Evolutionary conservation across 805 yeast genomes (phyloP), one percentile per base, ranked within the genome.

Genomic region (Saturnispora gosingensis): DNA sequence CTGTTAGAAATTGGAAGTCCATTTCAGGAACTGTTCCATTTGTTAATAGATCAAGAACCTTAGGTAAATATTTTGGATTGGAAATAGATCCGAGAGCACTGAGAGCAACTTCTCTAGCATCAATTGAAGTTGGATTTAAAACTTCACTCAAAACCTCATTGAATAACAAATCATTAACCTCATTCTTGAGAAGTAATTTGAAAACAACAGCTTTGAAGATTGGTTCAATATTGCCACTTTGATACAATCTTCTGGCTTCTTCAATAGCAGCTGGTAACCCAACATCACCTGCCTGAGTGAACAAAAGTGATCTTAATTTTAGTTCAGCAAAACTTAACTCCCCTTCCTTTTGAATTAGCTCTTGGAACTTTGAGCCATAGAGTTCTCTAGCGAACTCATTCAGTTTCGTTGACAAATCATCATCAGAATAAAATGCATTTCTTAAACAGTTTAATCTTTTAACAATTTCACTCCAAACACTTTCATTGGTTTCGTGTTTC

Each of bases 101-200:
- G 25, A 81, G 66, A 0, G 84, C 81, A 48, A 76, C 68, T 63
- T 82, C 88, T 49, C 81, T 63, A 2, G 78, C 74, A 62, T 81
- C 86, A 49, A 80, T 72, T 5, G 84, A 66, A 2, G 74, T 60
- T 9, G 88, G 85, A 11, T 64, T 55, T 9, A 66, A 61, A 28
- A 75, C 75, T 60, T 81, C 82, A n/a, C 68, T 56, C 50, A 74
- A 55, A 5, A 81, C 70, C 3, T 60, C 18, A 49, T 74, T 62
- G 64, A 75, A 65, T 54, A 74, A 54, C 25, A 67, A 58, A 55
- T 63, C 56, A 51, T 62, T 56, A 11, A 61, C 57, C 4, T 67
- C 57, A n/a, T 73, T 69, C 1, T 74, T 57, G 5, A 75, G 63
- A 30, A 78, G 61, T 3, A 80, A 68, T 9, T 68, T 61, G 57